These are phyloP conservation scores for Euphorbia tirucalli DNA, from an alignment of 345 rosid species.

Conservation along the genomic window DNA sequence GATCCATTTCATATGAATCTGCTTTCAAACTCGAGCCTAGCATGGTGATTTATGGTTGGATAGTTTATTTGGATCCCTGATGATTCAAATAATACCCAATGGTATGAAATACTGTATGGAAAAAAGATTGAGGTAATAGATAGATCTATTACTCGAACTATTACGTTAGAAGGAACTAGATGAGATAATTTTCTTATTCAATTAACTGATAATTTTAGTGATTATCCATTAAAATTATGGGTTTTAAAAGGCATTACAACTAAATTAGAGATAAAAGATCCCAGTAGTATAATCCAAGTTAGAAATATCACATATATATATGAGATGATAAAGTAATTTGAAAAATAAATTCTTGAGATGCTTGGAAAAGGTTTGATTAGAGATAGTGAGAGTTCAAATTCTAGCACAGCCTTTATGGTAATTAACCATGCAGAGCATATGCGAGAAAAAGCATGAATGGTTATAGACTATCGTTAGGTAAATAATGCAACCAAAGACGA, in stretches of 20 bases:
- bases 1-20: too few species aligned
- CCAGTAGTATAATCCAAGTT: background rate
- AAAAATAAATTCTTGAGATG: background rate
- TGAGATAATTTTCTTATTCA: background rate
- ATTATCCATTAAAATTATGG: background rate
- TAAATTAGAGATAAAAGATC: background rate
- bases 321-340: background rate
- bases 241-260: background rate
- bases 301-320: background rate
- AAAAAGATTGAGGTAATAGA: background rate
- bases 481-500: background rate
- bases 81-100: too few species aligned
- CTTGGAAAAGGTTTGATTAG: background rate
- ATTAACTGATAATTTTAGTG: background rate
- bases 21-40: too few species aligned
- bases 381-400: background rate
- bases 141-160: background rate
- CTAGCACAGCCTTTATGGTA: background rate
- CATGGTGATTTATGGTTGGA: too few species aligned
- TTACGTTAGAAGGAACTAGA: background rate
- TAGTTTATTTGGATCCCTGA: too few species aligned
- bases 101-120: background rate
- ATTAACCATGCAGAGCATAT: background rate
- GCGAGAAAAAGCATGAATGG: background rate
- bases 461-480: background rate